These are phyloP conservation scores for Backusella circina DNA, from an alignment of 192 early-diverging fungal species.

Conservation along the genomic window DNA sequence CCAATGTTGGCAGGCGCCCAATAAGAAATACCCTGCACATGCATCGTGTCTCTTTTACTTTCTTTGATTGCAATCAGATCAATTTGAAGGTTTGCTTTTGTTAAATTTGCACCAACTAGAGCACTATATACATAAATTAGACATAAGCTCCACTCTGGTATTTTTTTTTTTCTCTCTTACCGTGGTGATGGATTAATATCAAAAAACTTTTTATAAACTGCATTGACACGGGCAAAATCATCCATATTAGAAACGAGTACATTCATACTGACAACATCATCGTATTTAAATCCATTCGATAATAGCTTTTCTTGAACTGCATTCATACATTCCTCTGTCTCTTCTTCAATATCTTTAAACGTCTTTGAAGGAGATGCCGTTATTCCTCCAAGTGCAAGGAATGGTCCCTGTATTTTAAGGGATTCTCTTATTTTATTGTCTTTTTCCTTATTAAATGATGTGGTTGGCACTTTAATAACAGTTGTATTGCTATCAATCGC, in stretches of 20 bases:
- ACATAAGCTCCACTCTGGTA: neutral
- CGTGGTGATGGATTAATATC: conserved; percentile 72
- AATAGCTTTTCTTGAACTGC: conserved; percentile 33
- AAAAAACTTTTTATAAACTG: conserved; percentile 64
- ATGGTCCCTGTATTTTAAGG: neutral
- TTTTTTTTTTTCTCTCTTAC: conserved; percentile 23
- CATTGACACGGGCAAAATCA: conserved; percentile 61
- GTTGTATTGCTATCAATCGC: neutral
- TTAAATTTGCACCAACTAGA: conserved; percentile 51
- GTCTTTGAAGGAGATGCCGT: conserved; percentile 26
- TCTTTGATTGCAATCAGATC: conserved; percentile 53
- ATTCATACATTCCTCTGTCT: conserved; percentile 43
- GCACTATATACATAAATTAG: conserved; percentile 42
- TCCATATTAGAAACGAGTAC: conserved; percentile 66
- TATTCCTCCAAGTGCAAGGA: conserved; percentile 37
- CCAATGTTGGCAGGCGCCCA: conserved; percentile 91
- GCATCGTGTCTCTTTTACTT: conserved; percentile 51
- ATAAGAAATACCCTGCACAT: conserved; percentile 84
- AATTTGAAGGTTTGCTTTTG: conserved; percentile 53
- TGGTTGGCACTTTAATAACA: neutral
- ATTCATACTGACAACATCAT: conserved; percentile 60
- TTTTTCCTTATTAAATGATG: neutral
- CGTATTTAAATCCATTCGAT: conserved; percentile 41
- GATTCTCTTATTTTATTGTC: neutral
- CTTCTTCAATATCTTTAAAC: conserved; percentile 39